Evolutionary conservation across 75 land plant species (phyloP), one percentile per base, ranked within the genome.

Genomic region (Cryptomeria japonica): DNA sequence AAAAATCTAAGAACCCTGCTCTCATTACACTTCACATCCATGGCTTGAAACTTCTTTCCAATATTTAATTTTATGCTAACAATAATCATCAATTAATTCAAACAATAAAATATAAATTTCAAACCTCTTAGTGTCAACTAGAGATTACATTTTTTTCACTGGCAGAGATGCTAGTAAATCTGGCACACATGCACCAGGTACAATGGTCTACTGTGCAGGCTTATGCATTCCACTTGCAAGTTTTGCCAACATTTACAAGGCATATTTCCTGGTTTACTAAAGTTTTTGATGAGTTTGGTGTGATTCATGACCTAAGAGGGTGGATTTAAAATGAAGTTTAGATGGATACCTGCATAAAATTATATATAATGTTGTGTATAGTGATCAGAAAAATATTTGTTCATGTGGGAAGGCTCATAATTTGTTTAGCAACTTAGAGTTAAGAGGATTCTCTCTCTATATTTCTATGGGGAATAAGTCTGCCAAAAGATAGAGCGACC

Each of bases 191-290:
- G 96, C 91, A 25, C 90, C 88, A 31, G 99, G 99, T 61, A 98
- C 97, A 88, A 97, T 87, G 38, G 99, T 98, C 89, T 98, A 99
- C 73, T 98, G 99, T 34, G 97, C 95, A 86, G 99, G 99, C 87
- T 98, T 98, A 90, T 98, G 94, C 99, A 98, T 98, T 38, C 89
- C 94, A 94, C 99, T 98, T 78, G 99, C 95, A 79, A 97, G 94
- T 91, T 98, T 98, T 25, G 99, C 97, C 58, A 98, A 94, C 96
- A 97, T 98, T 99, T 98, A 94, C 88, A 51, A 83, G 14, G n/a
- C n/a, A n/a, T n/a, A n/a, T n/a, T n/a, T n/a, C n/a, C n/a, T 49
- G n/a, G 44, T 47, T 55, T 18, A 85, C 88, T 14, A 88, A 90
- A 58, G 28, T 32, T 70, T 80, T 22, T 3, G 32, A 72, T 80